Conservation (phyloP, 2,329 filamentous ascomycete genomes). For the Colletotrichum kahawae region DNA sequence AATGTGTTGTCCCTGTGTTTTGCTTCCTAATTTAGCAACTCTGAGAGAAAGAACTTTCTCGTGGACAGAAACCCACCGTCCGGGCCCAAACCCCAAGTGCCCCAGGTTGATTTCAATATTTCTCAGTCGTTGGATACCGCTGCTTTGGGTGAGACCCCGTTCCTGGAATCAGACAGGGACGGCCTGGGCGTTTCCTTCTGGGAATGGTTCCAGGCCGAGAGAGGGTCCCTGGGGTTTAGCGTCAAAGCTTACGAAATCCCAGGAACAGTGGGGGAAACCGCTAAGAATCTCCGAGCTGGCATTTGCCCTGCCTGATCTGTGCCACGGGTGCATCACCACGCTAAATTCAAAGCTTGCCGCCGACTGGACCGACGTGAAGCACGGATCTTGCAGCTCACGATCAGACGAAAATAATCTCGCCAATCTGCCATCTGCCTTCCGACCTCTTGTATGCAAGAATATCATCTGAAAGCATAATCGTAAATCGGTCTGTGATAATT, state of each 20-base stretch:
- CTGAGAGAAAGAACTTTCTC: background rate
- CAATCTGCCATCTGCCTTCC: background rate
- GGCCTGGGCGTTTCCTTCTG: background rate
- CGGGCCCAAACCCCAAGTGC: background rate
- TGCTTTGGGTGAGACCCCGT: background rate
- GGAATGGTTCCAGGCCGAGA: background rate
- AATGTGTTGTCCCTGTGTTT: background rate
- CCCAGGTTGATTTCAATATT: background rate
- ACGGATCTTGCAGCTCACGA: background rate
- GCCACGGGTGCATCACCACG: background rate
- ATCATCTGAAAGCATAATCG: background rate
- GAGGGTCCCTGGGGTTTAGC: constrained; percentile 3
- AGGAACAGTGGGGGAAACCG: background rate
- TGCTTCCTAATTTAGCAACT: background rate
- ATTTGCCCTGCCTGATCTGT: background rate
- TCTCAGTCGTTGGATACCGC: background rate
- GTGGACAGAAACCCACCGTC: background rate
- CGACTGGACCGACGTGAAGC: background rate
- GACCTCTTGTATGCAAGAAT: background rate
- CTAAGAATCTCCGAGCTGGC: background rate
- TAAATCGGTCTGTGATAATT: background rate
- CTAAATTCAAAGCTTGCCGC: background rate
- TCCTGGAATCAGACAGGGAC: background rate
- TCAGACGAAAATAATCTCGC: constrained; percentile 9
- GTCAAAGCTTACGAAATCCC: constrained; percentile 2